Evolutionary conservation across 2,329 filamentous ascomycete genomes (phyloP).

Genomic region (Trematosphaeria pertusa): DNA sequence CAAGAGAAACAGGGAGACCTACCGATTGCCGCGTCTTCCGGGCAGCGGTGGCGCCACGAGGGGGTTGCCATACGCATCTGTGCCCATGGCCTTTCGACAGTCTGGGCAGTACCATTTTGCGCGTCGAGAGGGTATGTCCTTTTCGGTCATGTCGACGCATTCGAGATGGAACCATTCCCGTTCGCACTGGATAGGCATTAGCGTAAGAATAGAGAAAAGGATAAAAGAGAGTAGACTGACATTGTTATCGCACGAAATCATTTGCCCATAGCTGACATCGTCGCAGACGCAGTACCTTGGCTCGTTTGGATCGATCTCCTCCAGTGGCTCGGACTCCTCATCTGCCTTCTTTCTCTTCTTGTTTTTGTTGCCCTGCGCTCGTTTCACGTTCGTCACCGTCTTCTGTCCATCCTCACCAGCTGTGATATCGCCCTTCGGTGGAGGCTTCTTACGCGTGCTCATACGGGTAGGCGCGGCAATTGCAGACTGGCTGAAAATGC

Average conservation of each 20-base stretch:
- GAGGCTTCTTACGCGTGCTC: constrained; percentile 68
- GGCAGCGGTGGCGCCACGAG: constrained; percentile 40
- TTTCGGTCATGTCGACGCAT: constrained; percentile 70
- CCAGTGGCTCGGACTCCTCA: constrained; percentile 31
- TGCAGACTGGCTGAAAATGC: constrained; percentile 53
- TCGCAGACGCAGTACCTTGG: constrained; percentile 80
- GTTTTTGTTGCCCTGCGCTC: constrained; percentile 58
- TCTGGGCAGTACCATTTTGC: constrained; percentile 88
- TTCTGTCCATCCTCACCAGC: constrained; percentile 65
- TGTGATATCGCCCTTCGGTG: constrained; percentile 75
- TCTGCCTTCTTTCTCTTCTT: constrained; percentile 57
- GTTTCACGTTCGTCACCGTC: constrained; percentile 73
- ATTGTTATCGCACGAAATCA: constrained; percentile 83
- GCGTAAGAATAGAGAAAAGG: constrained; percentile 15
- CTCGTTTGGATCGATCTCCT: constrained; percentile 75
- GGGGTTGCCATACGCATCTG: constrained; percentile 45
- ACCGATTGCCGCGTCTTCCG: constrained; percentile 42
- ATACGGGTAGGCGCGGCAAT: constrained; percentile 46
- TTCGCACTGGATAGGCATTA: constrained; percentile 67
- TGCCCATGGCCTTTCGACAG: constrained; percentile 55
- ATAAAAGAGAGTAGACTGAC: constrained; percentile 49
- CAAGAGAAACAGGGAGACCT: constrained; percentile 29
- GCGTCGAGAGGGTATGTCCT: constrained; percentile 71
- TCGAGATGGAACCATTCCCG: constrained; percentile 86
- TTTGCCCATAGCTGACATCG: constrained; percentile 79